Evolutionary conservation across 805 yeast genomes (phyloP), one percentile per base, ranked within the genome.

Genomic region (Yarrowia divulgata): DNA sequence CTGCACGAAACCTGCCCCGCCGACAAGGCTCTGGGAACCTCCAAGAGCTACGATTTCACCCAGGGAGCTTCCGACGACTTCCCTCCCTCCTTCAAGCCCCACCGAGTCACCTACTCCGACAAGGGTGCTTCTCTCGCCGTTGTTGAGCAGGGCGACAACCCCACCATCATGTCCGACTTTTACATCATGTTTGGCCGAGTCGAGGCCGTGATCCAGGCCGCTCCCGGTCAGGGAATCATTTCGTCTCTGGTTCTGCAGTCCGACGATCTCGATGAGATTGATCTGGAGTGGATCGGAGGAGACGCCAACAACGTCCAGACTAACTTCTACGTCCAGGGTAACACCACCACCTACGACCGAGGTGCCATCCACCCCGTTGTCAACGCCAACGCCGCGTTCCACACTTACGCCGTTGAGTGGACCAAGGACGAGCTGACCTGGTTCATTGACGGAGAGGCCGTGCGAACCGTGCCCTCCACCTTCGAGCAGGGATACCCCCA

Each of bases 221-320:
- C 96, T 3, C 80, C 84, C n/a, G 97, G 97, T 35, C 79, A 78
- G 35, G 97, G 97, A 71, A 83, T 93, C 50, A 86, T 92, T 16
- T 89, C 97, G 0, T 88, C 95, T 1, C 86, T 93, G 73, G 91
- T 88, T 72, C 82, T 93, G 69, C 96, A 91, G 76, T 82, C 86
- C 74, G 97, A 93, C 77, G 97, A 90, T 75, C 81, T 89, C 72
- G 98, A 93, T 79, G 98, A 93, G 79, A 87, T 93, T 62, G 98
- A 93, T 79, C 75, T 90, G 60, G 97, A 93, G 78, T 90, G 95
- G 88, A 82, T 90, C 55, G 97, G 97, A 19, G 87, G 90, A 62
- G 97, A 93, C 76, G 81, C 82, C 32, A 82, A 85, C 52, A 88
- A 91, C 76, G 86, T 90, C 73, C 96, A 91, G 79, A 82, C 93